Conservation (phyloP, 1,284 basidiomycete genomes). For the Apiotrichum laibachii region DNA sequence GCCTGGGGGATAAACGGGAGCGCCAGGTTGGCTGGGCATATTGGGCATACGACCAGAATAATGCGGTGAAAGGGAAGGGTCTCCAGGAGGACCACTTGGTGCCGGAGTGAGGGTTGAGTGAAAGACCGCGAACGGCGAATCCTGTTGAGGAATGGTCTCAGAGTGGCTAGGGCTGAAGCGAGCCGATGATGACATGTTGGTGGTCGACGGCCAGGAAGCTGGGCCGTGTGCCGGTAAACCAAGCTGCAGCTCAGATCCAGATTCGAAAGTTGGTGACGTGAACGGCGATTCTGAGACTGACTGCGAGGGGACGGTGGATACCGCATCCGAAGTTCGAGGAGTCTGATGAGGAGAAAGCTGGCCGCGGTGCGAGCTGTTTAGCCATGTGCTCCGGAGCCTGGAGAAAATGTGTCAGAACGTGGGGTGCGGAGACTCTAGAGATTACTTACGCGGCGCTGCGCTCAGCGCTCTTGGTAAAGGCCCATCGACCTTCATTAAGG, state of each 20-base stretch:
- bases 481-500: slow-evolving; percentile 74
- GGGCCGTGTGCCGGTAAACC: neutral
- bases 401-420: neutral
- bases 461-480: slow-evolving; percentile 69
- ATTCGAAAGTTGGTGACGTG: slow-evolving; percentile 13
- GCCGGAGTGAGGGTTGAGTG: neutral
- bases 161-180: neutral
- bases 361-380: neutral
- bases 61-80: neutral
- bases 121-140: neutral
- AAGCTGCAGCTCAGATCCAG: neutral
- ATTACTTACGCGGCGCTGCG: slow-evolving; percentile 46
- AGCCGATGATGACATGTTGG: neutral
- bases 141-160: neutral
- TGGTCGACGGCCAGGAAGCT: slow-evolving; percentile 1
- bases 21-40: neutral
- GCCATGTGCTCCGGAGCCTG: slow-evolving; percentile 8
- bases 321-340: neutral
- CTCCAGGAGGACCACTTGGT: neutral
- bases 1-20: slow-evolving; percentile 2
- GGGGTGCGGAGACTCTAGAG: neutral
- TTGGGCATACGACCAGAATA: neutral
- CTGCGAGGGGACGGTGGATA: slow-evolving; percentile 2
- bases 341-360: neutral
- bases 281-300: slow-evolving; percentile 13